Conservation (phyloP, 2,329 filamentous ascomycete genomes). For the Coniochaeta prunicola region DNA sequence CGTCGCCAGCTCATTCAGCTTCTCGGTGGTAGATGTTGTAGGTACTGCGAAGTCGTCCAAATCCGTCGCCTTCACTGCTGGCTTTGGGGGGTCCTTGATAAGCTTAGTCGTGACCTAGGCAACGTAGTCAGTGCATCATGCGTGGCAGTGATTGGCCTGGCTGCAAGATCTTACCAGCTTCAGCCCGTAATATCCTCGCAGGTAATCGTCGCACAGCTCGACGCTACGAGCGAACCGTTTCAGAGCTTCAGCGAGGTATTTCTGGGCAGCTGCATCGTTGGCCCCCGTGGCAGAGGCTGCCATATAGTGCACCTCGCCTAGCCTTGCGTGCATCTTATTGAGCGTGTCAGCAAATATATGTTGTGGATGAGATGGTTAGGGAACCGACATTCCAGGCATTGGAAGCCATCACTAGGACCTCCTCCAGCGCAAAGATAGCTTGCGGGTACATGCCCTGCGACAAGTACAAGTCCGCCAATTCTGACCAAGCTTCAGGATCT, state of each 20-base stretch:
- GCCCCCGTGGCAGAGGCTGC: conserved; percentile 38
- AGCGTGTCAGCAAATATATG: not conserved
- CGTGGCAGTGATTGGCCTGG: not conserved
- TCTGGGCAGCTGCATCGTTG: conserved; percentile 31
- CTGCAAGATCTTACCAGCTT: conserved; percentile 54
- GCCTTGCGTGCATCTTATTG: conserved; percentile 70
- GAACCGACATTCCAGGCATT: conserved; percentile 87
- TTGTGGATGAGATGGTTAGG: not conserved
- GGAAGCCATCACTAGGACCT: conserved; percentile 77
- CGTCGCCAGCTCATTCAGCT: conserved; percentile 65
- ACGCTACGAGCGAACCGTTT: conserved; percentile 85
- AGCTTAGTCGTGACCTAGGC: conserved; percentile 42
- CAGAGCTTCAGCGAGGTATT: conserved; percentile 62
- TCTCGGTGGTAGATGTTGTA: conserved; percentile 50
- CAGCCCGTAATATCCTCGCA: conserved; percentile 87
- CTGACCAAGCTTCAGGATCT: conserved; percentile 89
- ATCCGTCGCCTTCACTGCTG: conserved; percentile 35
- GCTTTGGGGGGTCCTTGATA: conserved; percentile 33
- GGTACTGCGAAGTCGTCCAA: conserved; percentile 47
- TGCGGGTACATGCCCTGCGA: conserved; percentile 72
- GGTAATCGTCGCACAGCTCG: conserved; percentile 87
- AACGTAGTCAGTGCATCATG: not conserved
- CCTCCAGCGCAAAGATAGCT: conserved; percentile 82
- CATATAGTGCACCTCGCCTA: conserved; percentile 79
- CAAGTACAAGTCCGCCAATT: conserved; percentile 82